These are phyloP conservation scores for Rhododendron henanense DNA, from an alignment of 148 eudicot species.

Conservation along the genomic window DNA sequence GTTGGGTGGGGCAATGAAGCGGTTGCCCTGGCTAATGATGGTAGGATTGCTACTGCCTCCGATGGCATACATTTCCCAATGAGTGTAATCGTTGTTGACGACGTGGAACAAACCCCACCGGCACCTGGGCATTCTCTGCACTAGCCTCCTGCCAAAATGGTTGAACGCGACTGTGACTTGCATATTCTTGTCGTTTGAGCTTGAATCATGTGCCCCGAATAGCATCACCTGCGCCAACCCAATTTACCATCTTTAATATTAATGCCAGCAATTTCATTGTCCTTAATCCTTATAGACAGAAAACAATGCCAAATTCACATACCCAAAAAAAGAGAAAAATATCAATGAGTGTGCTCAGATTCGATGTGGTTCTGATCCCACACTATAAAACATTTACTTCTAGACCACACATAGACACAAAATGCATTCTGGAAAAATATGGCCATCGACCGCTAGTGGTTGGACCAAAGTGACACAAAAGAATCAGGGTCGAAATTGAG, in stretches of 20 bases:
- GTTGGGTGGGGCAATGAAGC: slow-evolving; percentile 17
- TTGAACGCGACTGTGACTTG: slow-evolving; percentile 44
- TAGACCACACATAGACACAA: too few relatives aligned
- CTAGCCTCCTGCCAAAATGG: slow-evolving; percentile 49
- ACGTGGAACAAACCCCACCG: slow-evolving; percentile 42
- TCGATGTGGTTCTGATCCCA: too few relatives aligned
- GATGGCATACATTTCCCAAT: slow-evolving; percentile 55
- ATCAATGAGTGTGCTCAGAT: too few relatives aligned
- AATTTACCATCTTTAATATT: neutral
- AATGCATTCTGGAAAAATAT: too few relatives aligned
- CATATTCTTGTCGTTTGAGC: slow-evolving; percentile 15
- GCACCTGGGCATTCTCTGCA: slow-evolving; percentile 53
- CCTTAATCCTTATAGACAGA: too few relatives aligned
- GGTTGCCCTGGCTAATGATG: slow-evolving; percentile 50
- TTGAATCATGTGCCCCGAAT: neutral
- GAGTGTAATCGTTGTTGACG: slow-evolving; percentile 58
- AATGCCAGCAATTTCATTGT: too few relatives aligned
- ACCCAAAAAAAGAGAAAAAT: too few relatives aligned
- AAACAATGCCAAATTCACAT: too few relatives aligned
- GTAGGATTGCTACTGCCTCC: slow-evolving; percentile 44
- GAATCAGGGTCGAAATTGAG: too few relatives aligned
- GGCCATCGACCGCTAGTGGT: too few relatives aligned
- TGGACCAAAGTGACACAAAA: too few relatives aligned
- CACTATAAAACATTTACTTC: too few relatives aligned
- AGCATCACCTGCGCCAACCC: slow-evolving; percentile 12